Evolutionary conservation across 208 protist species (phyloP).

Genomic region (Herpetomonas samuelpessoai): DNA sequence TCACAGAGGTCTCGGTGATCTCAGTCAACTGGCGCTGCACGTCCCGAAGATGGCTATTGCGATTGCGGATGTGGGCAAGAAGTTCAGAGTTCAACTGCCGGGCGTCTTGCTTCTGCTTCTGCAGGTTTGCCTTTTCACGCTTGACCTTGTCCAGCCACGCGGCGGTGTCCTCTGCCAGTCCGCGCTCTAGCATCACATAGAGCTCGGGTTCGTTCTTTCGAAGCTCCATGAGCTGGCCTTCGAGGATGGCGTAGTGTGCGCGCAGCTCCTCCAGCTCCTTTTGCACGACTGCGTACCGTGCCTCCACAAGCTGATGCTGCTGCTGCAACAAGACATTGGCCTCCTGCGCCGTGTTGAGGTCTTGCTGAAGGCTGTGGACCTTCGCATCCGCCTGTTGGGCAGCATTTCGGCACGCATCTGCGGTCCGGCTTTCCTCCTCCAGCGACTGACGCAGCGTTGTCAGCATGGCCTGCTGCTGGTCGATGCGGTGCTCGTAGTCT

Average conservation of each 20-base stretch:
- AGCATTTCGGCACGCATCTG: conserved; percentile 38
- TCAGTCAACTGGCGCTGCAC: conserved; percentile 43
- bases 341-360: conserved; percentile 25
- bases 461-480: conserved; percentile 61
- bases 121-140: conserved; percentile 43
- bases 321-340: conserved; percentile 17
- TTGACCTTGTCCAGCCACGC: conserved; percentile 56
- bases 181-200: conserved; percentile 52
- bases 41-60: conserved; percentile 49
- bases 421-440: conserved; percentile 52
- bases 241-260: conserved; percentile 33
- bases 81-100: conserved; percentile 52
- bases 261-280: conserved; percentile 45
- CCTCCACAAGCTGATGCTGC: conserved; percentile 13
- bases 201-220: conserved; percentile 36
- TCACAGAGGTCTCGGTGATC: conserved; percentile 4
- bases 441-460: conserved; percentile 47
- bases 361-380: conserved; percentile 31
- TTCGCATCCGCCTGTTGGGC: conserved; percentile 31
- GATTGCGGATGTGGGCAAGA: conserved; percentile 49
- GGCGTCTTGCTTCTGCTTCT: conserved; percentile 48
- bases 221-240: conserved; percentile 40
- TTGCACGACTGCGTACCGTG: conserved; percentile 29
- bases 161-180: conserved; percentile 25
- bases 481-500: conserved; percentile 51